Base-by-base conservation (phyloP, 2,329 filamentous ascomycete genomes). In the Lecanosticta acicola region DNA sequence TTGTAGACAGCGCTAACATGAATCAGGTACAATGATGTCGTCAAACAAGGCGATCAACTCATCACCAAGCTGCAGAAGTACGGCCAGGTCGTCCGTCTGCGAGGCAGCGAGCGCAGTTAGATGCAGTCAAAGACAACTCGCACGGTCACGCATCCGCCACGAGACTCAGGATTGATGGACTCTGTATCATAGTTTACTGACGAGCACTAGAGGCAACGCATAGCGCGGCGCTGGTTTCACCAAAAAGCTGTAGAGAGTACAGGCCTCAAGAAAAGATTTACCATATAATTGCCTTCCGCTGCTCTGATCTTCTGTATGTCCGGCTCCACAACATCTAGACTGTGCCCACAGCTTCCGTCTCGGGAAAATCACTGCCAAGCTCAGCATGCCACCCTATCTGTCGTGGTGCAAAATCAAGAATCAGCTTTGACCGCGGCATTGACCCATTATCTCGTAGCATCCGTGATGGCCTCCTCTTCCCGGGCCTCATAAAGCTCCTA, bases 31-130 rank as follows among this genome's bases (percentile, higher is more conserved):
- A 86, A 90, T 60, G 93, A 98, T 61, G 89, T 97, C 32, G 89
- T 98, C 51, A 93, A 93, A 73, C 93, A 97, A 67, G 93, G 93
- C 24, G 93, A 98, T 69, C 87, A 94, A 70, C 78, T 98, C 53
- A 97, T 98, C 67, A 98, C 93, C 48, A 98, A 98, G 78, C 76
- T 98, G 59, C 93, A 98, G 73, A 98, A 98, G 77, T 98, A 98
- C 68, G 93, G 93, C 36, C 93, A 98, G 71, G 86, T 93, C 2
- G 93, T 98, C 55, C 81, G 93, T 64, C 76, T 98, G 71, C 81
- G 93, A 61, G 93, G 93, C 33, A 97, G 91, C 65, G 93, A 98
- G 77, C 81, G 93, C 61, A 88, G 87, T 60, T 95, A 46, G 24
- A 29, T 29, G 24, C 11, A 7, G 24, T 7, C 7, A 11, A 11